phyloP scores from a whole-genome alignment of 2,329 filamentous ascomycete species.

The Gnomoniopsis smithogilvyi region DNA sequence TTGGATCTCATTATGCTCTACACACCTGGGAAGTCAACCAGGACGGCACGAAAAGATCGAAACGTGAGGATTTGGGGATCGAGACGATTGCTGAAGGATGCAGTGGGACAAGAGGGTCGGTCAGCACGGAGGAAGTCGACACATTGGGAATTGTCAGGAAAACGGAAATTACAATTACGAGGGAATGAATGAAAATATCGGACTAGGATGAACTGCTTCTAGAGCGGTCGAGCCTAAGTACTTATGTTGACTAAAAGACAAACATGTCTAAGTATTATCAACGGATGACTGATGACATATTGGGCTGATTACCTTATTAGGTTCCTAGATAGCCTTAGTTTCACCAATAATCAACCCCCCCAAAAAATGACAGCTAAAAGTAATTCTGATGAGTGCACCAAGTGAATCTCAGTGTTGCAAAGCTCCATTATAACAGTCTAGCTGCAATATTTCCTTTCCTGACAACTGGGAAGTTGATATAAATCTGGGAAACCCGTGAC shows the following conservation, averaged over 20 bases:
- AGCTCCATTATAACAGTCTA: too few relatives aligned
- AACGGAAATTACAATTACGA: conserved; percentile 4
- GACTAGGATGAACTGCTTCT: too few relatives aligned
- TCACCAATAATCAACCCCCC: too few relatives aligned
- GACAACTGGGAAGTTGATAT: too few relatives aligned
- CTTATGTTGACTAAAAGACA: background rate
- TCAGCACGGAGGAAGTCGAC: conserved; percentile 5
- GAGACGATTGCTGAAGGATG: background rate
- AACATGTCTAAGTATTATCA: background rate
- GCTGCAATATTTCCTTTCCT: too few relatives aligned
- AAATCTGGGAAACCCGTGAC: too few relatives aligned
- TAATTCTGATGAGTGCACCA: too few relatives aligned
- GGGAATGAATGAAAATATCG: background rate
- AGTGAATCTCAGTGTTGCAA: too few relatives aligned
- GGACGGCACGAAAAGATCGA: background rate
- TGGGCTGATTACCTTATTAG: too few relatives aligned
- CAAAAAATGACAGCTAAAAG: too few relatives aligned
- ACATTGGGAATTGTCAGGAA: conserved; percentile 1
- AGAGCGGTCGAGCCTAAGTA: background rate
- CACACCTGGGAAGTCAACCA: background rate
- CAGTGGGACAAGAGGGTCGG: background rate
- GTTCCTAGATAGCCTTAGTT: too few relatives aligned
- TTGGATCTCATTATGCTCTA: conserved; percentile 7
- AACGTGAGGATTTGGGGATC: background rate
- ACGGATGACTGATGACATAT: too few relatives aligned